Evolutionary conservation across 2,329 filamentous ascomycete species (phyloP), one percentile per base, ranked within the genome.

Genomic region (Sclerotinia nivalis): DNA sequence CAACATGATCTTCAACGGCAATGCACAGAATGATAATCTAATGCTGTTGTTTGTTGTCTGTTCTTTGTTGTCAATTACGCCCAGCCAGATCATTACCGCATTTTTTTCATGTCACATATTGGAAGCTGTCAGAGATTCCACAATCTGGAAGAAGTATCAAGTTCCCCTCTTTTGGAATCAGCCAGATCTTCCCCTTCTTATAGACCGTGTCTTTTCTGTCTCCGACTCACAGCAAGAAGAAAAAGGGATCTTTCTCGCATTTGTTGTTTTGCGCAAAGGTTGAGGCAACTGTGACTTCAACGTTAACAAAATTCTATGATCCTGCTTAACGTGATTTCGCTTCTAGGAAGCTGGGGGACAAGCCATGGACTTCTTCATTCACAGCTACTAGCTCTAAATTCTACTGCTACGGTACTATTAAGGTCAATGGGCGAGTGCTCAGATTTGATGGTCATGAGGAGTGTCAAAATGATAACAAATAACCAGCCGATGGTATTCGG

Each of bases 351-450:
- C 12, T 12, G 12, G 28, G 1, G 7, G 31, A 12, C 43, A 47
- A 47, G 18, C 25, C 22, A 20, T 47, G 34, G 34, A 28, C 45
- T 37, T 20, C 8, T 28, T 40, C 31, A 12, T 40, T 52, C 31
- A 22, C 31, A 20, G 9, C 20, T 22, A 50, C 20, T 37, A 22
- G 45, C n/a, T 64, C 47, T 13, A 40, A 6, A 20, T 50, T 37
- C 60, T 37, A 34, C 34, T n/a, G 37, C 47, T 28, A 64, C 47
- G 12, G n/a, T 64, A 40, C 18, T 28, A 20, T 52, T 8, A 52
- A 68, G 43, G 54, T 61, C 31, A 4, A 71, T 31, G 67, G 56
- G 67, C 61, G 31, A 64, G 47, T 64, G 61, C 61, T 64, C 61
- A 52, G 31, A 64, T 20, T 52, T 22, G n/a, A 20, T 64, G 60